These are phyloP conservation scores for Eutrema heterophyllum DNA, from an alignment of 345 rosid species.

Conservation along the genomic window DNA sequence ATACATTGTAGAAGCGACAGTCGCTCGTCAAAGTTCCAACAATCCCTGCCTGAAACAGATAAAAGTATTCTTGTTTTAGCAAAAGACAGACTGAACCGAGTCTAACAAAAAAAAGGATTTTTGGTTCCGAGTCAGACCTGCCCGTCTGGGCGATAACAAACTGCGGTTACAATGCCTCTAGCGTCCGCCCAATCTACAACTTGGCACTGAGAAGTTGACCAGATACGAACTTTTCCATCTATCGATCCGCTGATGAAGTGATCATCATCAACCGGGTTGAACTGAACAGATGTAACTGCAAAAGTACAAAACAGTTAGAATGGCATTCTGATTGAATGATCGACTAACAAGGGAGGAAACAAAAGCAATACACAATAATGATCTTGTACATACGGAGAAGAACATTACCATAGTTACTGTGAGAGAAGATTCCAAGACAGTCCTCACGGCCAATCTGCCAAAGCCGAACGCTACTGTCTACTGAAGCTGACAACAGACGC, in stretches of 20 bases:
- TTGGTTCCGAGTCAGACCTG: conserved; percentile 42
- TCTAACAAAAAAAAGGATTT: not conserved
- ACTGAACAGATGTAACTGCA: conserved; percentile 83
- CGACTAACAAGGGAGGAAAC: not conserved
- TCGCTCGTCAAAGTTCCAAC: conserved; percentile 51
- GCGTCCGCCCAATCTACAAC: conserved; percentile 81
- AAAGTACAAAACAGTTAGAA: not conserved
- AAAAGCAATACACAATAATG: not conserved
- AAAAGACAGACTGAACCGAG: not conserved
- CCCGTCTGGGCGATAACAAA: conserved; percentile 83
- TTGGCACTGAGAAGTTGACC: conserved; percentile 57
- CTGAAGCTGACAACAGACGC: conserved; percentile 74
- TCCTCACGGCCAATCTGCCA: conserved; percentile 63
- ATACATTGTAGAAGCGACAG: conserved; percentile 52
- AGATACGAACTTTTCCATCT: conserved; percentile 84
- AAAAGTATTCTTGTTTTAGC: not conserved
- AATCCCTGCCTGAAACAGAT: conserved; percentile 39
- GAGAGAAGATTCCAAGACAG: conserved; percentile 60
- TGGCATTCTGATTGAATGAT: not conserved
- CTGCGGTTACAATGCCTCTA: conserved; percentile 72
- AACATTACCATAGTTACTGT: conserved; percentile 67
- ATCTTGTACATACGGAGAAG: not conserved
- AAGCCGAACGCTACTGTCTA: conserved; percentile 70
- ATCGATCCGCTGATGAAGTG: conserved; percentile 81
- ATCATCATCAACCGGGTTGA: conserved; percentile 71